phyloP scores from a whole-genome alignment of 495 filamentous ascomycete genomes.

The Astrothelium subdiscretum region DNA sequence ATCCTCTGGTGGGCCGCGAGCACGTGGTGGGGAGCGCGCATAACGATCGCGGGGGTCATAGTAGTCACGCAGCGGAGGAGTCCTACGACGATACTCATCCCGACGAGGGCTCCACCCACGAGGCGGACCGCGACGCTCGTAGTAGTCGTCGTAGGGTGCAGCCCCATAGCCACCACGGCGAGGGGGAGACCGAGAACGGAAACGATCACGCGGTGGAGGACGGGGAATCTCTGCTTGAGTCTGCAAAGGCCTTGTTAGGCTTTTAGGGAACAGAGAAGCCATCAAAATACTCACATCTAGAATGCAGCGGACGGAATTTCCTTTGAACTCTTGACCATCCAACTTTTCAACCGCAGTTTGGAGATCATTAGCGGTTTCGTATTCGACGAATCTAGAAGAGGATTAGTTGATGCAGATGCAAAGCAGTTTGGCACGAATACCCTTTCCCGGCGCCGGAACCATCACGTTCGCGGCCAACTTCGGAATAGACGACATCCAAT shows the following conservation, averaged over 20 bases:
- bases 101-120: slow-evolving; percentile 71
- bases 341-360: slow-evolving; percentile 87
- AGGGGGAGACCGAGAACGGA: slow-evolving; percentile 63
- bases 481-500: slow-evolving; percentile 95
- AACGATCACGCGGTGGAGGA: slow-evolving; percentile 45
- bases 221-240: slow-evolving; percentile 56
- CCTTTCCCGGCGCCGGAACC: slow-evolving; percentile 50
- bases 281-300: slow-evolving; percentile 57
- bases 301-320: slow-evolving; percentile 65
- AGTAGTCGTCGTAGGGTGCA: slow-evolving; percentile 46
- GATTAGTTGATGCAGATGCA: slow-evolving; percentile 18
- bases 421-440: slow-evolving; percentile 34
- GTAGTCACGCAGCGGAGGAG: slow-evolving; percentile 63
- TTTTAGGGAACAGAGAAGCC: background rate
- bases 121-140: slow-evolving; percentile 66
- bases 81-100: slow-evolving; percentile 78
- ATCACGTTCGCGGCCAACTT: slow-evolving; percentile 85
- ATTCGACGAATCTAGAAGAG: slow-evolving; percentile 78
- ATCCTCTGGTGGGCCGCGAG: slow-evolving; percentile 60
- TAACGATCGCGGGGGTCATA: slow-evolving; percentile 74
- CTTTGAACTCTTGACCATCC: slow-evolving; percentile 85
- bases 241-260: slow-evolving; percentile 34
- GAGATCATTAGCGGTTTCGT: slow-evolving; percentile 82
- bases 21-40: slow-evolving; percentile 57
- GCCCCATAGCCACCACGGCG: slow-evolving; percentile 51